Conservation (phyloP, 2,329 filamentous ascomycete genomes). For the Fusarium penzigii region DNA sequence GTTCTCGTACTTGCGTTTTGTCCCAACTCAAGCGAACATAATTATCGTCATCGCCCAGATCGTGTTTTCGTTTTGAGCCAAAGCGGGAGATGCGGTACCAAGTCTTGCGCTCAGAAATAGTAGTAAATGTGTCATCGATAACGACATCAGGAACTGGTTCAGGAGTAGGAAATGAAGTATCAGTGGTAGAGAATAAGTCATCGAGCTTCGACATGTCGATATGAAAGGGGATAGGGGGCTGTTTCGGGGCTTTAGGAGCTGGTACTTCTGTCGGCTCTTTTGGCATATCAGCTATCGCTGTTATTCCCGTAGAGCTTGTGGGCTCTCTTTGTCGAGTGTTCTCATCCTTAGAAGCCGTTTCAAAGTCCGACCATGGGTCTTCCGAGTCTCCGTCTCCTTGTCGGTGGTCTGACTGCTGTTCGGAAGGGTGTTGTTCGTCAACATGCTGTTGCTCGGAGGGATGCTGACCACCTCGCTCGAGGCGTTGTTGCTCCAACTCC, state of each 20-base stretch:
- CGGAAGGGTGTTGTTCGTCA: background rate
- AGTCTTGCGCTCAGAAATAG: conserved; percentile 59
- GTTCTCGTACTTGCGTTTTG: conserved; percentile 52
- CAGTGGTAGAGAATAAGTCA: conserved; percentile 33
- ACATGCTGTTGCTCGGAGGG: background rate
- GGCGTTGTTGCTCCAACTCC: background rate
- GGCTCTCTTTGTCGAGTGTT: background rate
- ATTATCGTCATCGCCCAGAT: conserved; percentile 58
- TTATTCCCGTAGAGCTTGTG: background rate
- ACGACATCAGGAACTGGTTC: conserved; percentile 46
- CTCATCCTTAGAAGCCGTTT: conserved; percentile 14
- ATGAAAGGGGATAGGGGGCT: conserved; percentile 21
- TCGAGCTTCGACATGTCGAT: conserved; percentile 39
- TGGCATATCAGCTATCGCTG: background rate
- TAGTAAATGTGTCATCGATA: conserved; percentile 53
- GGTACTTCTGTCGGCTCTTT: background rate
- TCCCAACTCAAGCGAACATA: conserved; percentile 62
- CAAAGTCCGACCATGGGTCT: conserved; percentile 22
- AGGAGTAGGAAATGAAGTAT: conserved; percentile 28
- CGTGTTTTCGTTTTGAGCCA: conserved; percentile 59
- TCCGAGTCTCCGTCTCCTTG: background rate
- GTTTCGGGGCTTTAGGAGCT: conserved; percentile 4
- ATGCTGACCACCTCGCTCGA: background rate
- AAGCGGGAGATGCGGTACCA: conserved; percentile 67
- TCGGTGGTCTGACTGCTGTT: background rate